Evolutionary conservation across 768 basidiomycete genomes (phyloP).

Genomic region (Pleurotus ostreatus): DNA sequence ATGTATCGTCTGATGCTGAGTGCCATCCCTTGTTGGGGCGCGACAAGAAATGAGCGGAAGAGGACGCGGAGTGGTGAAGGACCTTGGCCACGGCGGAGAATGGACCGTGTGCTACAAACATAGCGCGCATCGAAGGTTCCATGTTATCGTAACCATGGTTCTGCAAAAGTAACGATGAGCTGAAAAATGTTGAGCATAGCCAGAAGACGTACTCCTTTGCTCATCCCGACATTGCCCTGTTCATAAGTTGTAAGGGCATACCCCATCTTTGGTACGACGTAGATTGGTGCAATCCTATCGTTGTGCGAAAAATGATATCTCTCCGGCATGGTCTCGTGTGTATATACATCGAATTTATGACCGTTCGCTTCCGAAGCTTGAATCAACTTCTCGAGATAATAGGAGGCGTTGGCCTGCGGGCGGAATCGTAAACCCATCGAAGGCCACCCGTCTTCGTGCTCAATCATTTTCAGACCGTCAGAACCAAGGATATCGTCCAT

Average conservation of each 20-base stretch:
- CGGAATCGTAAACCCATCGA: constrained; percentile 81
- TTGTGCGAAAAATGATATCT: constrained; percentile 72
- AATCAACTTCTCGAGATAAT: constrained; percentile 51
- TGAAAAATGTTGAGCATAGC: background rate
- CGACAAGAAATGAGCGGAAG: constrained; percentile 17
- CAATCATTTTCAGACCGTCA: constrained; percentile 54
- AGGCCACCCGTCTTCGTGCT: constrained; percentile 88
- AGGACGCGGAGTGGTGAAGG: constrained; percentile 33
- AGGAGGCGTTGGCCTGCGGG: constrained; percentile 48
- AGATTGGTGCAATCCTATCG: constrained; percentile 84
- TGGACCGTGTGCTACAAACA: constrained; percentile 91
- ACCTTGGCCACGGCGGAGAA: constrained; percentile 70
- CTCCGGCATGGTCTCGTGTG: constrained; percentile 76
- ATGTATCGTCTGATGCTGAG: constrained; percentile 57
- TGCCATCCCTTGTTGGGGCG: constrained; percentile 55
- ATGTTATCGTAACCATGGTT: constrained; percentile 91
- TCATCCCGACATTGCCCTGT: constrained; percentile 58
- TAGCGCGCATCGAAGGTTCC: constrained; percentile 75
- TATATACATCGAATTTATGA: constrained; percentile 77
- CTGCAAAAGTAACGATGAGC: constrained; percentile 28
- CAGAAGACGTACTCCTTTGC: constrained; percentile 63
- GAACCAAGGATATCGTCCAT: constrained; percentile 78
- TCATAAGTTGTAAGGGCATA: constrained; percentile 71
- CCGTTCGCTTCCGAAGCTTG: constrained; percentile 47
- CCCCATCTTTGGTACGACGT: constrained; percentile 76